Evolutionary conservation across 352 stramenopile species (phyloP).

Genomic region (Phytophthora citricola): DNA sequence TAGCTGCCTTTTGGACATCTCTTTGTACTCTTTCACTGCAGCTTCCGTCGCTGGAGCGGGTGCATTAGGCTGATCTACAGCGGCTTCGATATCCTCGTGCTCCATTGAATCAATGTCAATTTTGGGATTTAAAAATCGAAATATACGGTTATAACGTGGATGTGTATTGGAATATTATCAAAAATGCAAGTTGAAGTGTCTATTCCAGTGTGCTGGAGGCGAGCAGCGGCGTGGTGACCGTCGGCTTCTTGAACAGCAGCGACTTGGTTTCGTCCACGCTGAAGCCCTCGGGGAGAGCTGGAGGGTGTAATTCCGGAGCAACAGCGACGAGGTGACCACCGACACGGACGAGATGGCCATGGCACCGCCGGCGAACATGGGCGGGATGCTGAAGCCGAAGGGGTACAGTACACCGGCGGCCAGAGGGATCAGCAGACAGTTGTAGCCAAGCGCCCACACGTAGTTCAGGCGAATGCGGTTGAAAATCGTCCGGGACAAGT

Average conservation of each 20-base stretch:
- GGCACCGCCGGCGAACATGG: constrained; percentile 95
- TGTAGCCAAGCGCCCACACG: constrained; percentile 98
- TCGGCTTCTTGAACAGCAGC: constrained; percentile 85
- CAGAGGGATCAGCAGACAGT: constrained; percentile 96
- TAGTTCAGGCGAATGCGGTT: constrained; percentile 98
- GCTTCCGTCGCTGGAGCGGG: not conserved
- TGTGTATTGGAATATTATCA: too few species aligned
- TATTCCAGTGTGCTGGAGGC: constrained; percentile 73
- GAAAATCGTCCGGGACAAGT: constrained; percentile 97
- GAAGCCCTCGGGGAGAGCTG: constrained; percentile 65
- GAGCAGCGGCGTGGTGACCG: constrained; percentile 71
- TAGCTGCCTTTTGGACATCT: constrained; percentile 52
- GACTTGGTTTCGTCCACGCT: constrained; percentile 75
- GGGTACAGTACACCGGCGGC: constrained; percentile 97
- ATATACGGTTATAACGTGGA: constrained; percentile 10
- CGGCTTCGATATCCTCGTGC: not conserved
- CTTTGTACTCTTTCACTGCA: constrained; percentile 11
- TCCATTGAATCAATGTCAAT: constrained; percentile 31
- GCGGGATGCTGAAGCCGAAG: constrained; percentile 93
- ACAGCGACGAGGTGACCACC: constrained; percentile 95
- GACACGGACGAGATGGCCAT: constrained; percentile 98
- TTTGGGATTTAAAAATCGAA: not conserved
- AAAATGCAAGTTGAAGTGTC: constrained; percentile 4
- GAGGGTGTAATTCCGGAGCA: constrained; percentile 92
- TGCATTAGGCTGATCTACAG: not conserved